Percentiles rank a stretch among this genome's conserved stretches.
These are phyloP conservation scores for Asterella californica DNA, from an alignment of 225 moss, liverwort and hornwort genomes.

Conservation along the genomic window DNA sequence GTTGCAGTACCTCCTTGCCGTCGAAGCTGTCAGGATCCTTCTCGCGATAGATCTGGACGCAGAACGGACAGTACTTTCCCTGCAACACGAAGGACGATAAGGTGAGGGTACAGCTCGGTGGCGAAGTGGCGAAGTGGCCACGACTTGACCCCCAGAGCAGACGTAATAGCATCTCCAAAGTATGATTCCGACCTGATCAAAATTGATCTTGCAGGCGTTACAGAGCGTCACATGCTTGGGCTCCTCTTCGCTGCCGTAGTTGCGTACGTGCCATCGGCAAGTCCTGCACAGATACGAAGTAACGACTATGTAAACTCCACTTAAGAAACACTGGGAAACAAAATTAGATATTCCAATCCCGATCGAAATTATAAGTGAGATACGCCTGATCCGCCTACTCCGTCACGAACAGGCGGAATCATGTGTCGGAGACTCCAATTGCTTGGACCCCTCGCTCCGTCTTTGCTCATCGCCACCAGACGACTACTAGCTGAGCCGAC, in stretches of 20 bases:
- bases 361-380: too few species aligned
- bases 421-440: not conserved
- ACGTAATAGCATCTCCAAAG: not conserved
- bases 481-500: not conserved
- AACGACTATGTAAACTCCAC: not conserved
- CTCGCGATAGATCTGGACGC: conserved; percentile 98
- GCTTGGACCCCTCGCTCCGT: not conserved
- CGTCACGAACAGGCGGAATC: not conserved
- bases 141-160: not conserved
- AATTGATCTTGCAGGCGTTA: conserved; percentile 99
- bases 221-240: conserved; percentile 96
- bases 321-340: not conserved
- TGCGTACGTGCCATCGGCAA: conserved; percentile 98
- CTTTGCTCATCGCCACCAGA: not conserved
- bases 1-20: conserved; percentile 72
- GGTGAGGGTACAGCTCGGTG: not conserved
- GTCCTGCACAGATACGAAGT: conserved; percentile 56
- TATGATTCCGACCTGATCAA: conserved; percentile 69
- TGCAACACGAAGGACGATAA: conserved; percentile 29
- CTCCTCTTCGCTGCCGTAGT: conserved; percentile 90
- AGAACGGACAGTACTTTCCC: conserved; percentile 98
- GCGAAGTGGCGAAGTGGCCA: not conserved
- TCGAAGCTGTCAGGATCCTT: conserved; percentile 98
- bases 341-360: too few species aligned
- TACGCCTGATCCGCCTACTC: not conserved